Conservation (phyloP, 2,329 filamentous ascomycete genomes). For the Knoxdaviesia proteae region DNA sequence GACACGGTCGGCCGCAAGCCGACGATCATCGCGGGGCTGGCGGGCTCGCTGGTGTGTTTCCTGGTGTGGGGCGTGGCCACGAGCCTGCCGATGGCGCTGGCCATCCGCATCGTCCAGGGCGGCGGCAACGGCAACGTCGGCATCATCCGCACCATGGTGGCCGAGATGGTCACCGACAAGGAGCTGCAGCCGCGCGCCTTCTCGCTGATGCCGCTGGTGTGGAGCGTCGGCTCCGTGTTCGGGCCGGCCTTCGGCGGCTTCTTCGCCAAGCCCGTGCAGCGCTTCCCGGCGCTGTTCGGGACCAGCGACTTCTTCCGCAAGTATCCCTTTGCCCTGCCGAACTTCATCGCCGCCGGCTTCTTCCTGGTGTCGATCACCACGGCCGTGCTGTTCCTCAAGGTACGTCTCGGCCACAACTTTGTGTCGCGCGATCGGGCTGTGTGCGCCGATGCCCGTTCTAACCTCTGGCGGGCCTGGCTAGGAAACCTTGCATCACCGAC, state of each 20-base stretch:
- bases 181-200: constrained; percentile 78
- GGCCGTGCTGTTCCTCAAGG: constrained; percentile 59
- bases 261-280: constrained; percentile 59
- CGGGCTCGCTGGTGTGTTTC: constrained; percentile 64
- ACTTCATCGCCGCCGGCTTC: constrained; percentile 53
- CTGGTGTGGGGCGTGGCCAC: constrained; percentile 70
- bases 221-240: constrained; percentile 72
- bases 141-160: constrained; percentile 79
- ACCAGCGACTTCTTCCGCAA: constrained; percentile 43
- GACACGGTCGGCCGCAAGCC: constrained; percentile 69
- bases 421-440: too few species aligned
- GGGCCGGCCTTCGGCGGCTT: constrained; percentile 76
- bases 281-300: constrained; percentile 53
- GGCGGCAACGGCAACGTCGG: constrained; percentile 83
- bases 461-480: constrained; percentile 11
- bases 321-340: constrained; percentile 72
- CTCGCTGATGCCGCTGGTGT: constrained; percentile 78
- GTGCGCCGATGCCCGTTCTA: too few species aligned
- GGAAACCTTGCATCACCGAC: constrained; percentile 64
- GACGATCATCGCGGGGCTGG: constrained; percentile 51
- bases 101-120: constrained; percentile 58
- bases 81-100: constrained; percentile 59
- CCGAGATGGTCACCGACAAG: constrained; percentile 75
- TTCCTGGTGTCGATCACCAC: constrained; percentile 59
- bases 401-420: too few species aligned